Evolutionary conservation across 169 alveolate species (phyloP).

Genomic region (Plasmodium billcollinsi): DNA sequence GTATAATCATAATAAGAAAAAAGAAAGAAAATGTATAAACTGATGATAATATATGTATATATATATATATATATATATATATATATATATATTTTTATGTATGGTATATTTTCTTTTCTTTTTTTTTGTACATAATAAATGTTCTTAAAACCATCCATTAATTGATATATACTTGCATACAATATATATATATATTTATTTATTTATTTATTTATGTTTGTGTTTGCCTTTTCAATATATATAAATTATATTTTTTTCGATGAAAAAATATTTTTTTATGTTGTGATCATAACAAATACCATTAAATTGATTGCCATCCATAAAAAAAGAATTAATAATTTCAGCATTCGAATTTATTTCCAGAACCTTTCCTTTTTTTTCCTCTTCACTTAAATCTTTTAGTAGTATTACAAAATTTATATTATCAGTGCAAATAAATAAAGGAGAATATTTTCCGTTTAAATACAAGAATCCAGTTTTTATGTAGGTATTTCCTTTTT

Average conservation of each 20-base stretch:
- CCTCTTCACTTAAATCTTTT: slow-evolving; percentile 74
- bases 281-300: slow-evolving; percentile 72
- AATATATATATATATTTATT: not conserved
- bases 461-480: slow-evolving; percentile 30
- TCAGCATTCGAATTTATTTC: slow-evolving; percentile 64
- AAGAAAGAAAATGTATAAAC: not conserved
- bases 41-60: not conserved
- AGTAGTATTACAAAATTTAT: slow-evolving; percentile 43
- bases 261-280: slow-evolving; percentile 42
- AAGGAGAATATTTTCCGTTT: slow-evolving; percentile 64
- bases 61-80: not conserved
- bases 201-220: not conserved
- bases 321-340: slow-evolving; percentile 52
- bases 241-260: slow-evolving; percentile 63
- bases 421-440: slow-evolving; percentile 66
- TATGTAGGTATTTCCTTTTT: slow-evolving; percentile 61
- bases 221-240: slow-evolving; percentile 18
- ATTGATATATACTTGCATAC: no score
- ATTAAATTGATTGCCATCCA: slow-evolving; percentile 54
- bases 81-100: slow-evolving; percentile 2
- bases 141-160: no score
- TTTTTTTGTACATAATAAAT: not conserved
- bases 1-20: not conserved
- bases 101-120: not conserved
- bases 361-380: slow-evolving; percentile 44